Evolutionary conservation across 805 yeast genomes (phyloP), one percentile per base, ranked within the genome.

Genomic region (Groenewaldozyma salmanticensis): DNA sequence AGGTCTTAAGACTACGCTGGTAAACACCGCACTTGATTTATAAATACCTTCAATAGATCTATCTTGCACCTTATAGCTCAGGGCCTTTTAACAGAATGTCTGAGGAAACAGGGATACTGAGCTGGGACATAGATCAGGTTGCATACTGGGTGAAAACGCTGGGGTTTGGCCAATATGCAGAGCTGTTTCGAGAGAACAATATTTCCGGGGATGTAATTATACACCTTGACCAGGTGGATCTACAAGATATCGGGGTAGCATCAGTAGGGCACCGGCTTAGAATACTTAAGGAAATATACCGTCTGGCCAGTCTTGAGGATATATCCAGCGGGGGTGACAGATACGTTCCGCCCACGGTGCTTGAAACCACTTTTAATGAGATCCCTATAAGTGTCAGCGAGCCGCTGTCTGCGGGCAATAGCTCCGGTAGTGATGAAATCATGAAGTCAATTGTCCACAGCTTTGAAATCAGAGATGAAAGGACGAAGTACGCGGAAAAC

Each of bases 181-280:
- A 34, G 15, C 19, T 11, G 20, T 78, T 80, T 53, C 61, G 67
- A 20, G 68, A 66, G 2, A 74, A 84, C 59, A 77, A 77, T 50
- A 74, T 84, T 38, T 76, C 80, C 3, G 95, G 95, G 1, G 74
- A 81, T 22, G 68, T 82, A 3, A 62, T 90, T 39, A 77, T 84
- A 1, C 78, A 75, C 46, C 64, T 88, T 38, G 75, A 76, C 24
- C 74, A 82, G 9, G 75, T 72, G 5, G 92, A 86, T 54, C 71
- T 88, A 34, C 66, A 68, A 45, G 95, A 87, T 40, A 62, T 90
- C 53, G 94, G 88, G 2, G 69, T 82, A 1, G 42, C 46, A 4
- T 63, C 67, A 27, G 55, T 81, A 24, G 70, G 71, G 22, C 70
- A 72, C 16, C 67, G 95, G 21, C 65, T 88, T 3, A 57, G 59